These are phyloP conservation scores for Scleroderma bovista DNA, from an alignment of 768 basidiomycete species.

Conservation along the genomic window DNA sequence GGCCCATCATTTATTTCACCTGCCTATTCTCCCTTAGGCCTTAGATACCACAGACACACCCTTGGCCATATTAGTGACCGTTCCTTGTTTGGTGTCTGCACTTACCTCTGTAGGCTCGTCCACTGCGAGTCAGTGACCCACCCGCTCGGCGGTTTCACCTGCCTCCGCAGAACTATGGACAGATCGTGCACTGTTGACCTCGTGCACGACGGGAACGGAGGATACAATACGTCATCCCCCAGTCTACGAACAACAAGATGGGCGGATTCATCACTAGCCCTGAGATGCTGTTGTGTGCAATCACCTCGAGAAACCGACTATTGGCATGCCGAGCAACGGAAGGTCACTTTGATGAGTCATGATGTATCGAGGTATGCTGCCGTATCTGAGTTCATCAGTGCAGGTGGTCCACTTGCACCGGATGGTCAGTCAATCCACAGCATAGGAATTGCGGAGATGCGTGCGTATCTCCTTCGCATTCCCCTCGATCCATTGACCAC, in stretches of 20 bases:
- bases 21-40: too few relatives aligned
- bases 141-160: too few relatives aligned
- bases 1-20: too few relatives aligned
- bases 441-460: constrained; percentile 2
- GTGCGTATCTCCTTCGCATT: neutral
- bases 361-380: constrained; percentile 3
- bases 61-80: too few relatives aligned
- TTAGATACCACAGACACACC: too few relatives aligned
- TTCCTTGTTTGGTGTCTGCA: too few relatives aligned
- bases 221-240: neutral
- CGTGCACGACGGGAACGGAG: too few relatives aligned
- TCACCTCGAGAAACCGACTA: neutral
- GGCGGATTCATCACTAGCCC: neutral
- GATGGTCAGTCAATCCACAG: neutral
- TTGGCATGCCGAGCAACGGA: neutral
- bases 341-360: constrained; percentile 1
- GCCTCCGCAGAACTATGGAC: too few relatives aligned
- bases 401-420: constrained; percentile 2
- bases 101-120: too few relatives aligned
- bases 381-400: neutral
- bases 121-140: too few relatives aligned
- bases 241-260: neutral
- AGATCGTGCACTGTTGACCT: too few relatives aligned
- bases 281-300: neutral
- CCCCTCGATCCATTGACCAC: constrained; percentile 2